Evolutionary conservation across 345 rosid genomes (phyloP).

Genomic region (Mercurialis annua): DNA sequence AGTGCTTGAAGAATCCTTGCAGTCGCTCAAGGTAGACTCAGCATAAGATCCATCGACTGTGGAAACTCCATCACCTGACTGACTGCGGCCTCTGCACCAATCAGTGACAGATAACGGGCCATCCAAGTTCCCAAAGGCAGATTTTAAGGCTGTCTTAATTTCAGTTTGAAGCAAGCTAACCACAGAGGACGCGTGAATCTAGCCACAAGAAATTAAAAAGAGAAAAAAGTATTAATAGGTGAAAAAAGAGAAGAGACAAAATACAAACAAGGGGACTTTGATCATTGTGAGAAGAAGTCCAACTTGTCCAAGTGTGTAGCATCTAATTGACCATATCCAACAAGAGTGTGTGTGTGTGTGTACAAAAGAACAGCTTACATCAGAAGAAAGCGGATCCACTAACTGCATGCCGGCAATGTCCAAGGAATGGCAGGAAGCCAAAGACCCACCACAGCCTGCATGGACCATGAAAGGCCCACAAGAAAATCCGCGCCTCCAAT

Average conservation of each 20-base stretch:
- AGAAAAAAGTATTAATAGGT: background rate
- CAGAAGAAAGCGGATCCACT: constrained; percentile 94
- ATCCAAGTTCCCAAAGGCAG: constrained; percentile 77
- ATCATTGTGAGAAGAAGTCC: constrained; percentile 4
- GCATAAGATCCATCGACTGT: constrained; percentile 68
- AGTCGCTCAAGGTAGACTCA: constrained; percentile 71
- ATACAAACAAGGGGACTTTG: constrained; percentile 12
- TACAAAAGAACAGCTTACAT: constrained; percentile 52
- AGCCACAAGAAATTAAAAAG: constrained; percentile 8
- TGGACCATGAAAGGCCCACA: constrained; percentile 96
- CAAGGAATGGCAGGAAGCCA: constrained; percentile 92
- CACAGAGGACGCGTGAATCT: constrained; percentile 84
- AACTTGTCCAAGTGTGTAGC: background rate
- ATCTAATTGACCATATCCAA: constrained; percentile 3
- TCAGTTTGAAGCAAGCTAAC: constrained; percentile 86
- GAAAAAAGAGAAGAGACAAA: background rate
- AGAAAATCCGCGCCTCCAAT: constrained; percentile 88
- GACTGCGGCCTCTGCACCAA: constrained; percentile 94
- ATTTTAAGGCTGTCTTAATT: constrained; percentile 77
- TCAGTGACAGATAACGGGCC: constrained; percentile 88
- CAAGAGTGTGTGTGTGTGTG: constrained; percentile 11
- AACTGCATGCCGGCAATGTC: constrained; percentile 92
- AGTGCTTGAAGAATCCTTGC: constrained; percentile 57
- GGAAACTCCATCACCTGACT: constrained; percentile 49
- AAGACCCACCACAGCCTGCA: constrained; percentile 97